These are phyloP conservation scores for Phylloboletellus chloephorus DNA, from an alignment of 1,284 basidiomycete species.

Conservation along the genomic window DNA sequence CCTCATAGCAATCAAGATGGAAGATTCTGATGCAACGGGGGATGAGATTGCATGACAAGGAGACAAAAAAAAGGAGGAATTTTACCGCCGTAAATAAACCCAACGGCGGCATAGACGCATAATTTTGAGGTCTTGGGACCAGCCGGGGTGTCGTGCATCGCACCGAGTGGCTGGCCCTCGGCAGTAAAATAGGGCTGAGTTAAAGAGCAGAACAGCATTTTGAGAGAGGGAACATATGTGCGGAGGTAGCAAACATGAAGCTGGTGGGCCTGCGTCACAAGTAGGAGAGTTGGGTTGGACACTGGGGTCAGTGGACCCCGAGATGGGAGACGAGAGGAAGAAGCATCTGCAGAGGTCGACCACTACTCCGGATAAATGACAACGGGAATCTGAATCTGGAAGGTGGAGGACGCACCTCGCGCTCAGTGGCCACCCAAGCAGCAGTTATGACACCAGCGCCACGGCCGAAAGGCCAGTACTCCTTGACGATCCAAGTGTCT, in stretches of 20 bases:
- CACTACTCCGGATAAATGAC: conserved; percentile 37
- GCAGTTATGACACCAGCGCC: conserved; percentile 56
- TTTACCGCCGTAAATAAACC: conserved; percentile 58
- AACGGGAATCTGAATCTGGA: background rate
- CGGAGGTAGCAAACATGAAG: conserved; percentile 47
- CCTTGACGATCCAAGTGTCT: conserved; percentile 57
- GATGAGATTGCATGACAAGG: conserved; percentile 4
- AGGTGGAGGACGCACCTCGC: conserved; percentile 44
- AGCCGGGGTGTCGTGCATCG: conserved; percentile 30
- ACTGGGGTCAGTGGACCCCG: conserved; percentile 49
- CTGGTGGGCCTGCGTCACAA: conserved; percentile 54
- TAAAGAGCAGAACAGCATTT: conserved; percentile 47
- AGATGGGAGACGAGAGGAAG: conserved; percentile 43
- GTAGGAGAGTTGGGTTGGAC: conserved; percentile 45
- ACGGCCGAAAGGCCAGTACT: conserved; percentile 49
- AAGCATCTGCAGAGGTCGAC: conserved; percentile 38
- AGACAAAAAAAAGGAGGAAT: background rate
- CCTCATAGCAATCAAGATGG: conserved; percentile 61
- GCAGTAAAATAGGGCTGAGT: conserved; percentile 31
- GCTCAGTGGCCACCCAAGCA: conserved; percentile 53
- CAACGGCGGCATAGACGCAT: conserved; percentile 60
- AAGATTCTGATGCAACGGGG: conserved; percentile 40
- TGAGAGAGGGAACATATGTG: conserved; percentile 36
- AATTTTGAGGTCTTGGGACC: conserved; percentile 41
- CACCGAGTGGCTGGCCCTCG: conserved; percentile 31